Evolutionary conservation across 805 yeast species (phyloP).

Genomic region (Starmerella cellae): DNA sequence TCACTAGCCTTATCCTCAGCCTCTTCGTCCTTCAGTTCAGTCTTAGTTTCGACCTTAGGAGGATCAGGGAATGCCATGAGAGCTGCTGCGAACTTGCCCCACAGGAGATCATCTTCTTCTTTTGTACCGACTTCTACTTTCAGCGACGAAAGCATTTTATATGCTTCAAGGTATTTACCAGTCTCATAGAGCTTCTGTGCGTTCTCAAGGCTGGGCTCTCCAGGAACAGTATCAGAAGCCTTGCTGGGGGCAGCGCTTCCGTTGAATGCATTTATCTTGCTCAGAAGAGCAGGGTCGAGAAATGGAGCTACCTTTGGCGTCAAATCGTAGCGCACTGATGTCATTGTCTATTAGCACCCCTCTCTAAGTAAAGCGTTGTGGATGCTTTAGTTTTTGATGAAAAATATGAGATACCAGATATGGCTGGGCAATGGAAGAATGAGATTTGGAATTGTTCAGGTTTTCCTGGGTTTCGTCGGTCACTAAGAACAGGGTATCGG

Average conservation of each 20-base stretch:
- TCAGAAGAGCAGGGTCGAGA: conserved; percentile 48
- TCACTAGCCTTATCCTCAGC: conserved; percentile 41
- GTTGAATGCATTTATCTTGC: conserved; percentile 39
- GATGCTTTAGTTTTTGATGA: not conserved
- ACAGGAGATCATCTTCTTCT: conserved; percentile 21
- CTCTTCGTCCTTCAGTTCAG: conserved; percentile 33
- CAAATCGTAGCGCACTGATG: conserved; percentile 34
- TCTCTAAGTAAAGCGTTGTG: not conserved
- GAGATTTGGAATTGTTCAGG: too few species aligned
- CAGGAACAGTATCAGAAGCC: conserved; percentile 1
- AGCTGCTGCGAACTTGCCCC: conserved; percentile 58
- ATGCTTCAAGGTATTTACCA: conserved; percentile 32
- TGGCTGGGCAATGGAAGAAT: too few species aligned
- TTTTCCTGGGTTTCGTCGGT: too few species aligned
- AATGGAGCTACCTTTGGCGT: conserved; percentile 43
- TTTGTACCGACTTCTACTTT: conserved; percentile 35
- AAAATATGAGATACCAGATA: not conserved
- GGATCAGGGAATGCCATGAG: conserved; percentile 31
- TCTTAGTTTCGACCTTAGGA: conserved; percentile 1
- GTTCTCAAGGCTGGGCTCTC: conserved; percentile 25
- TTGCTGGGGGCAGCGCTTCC: conserved; percentile 19
- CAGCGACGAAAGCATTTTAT: conserved; percentile 12
- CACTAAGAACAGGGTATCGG: too few species aligned
- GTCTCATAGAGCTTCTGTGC: conserved; percentile 25
- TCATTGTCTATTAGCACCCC: not conserved